phyloP scores from a whole-genome alignment of 305 asterid genomes.

The Withania somnifera region DNA sequence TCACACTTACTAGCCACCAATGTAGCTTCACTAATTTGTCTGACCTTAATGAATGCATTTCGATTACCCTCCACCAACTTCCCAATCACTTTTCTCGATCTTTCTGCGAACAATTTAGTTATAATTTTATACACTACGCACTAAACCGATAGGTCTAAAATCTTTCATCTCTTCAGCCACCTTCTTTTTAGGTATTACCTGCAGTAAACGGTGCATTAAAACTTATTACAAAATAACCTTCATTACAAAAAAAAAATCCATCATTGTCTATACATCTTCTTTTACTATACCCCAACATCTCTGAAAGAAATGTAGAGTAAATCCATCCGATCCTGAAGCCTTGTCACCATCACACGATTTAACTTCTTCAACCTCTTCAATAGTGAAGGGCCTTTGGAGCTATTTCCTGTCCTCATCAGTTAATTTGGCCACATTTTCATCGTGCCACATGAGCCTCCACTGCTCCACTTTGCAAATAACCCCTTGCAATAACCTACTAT shows the following conservation, averaged over 20 bases:
- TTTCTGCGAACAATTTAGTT: neutral
- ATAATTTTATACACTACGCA: neutral
- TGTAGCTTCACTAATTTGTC: neutral
- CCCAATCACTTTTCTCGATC: neutral
- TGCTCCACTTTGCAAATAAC: neutral
- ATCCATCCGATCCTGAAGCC: neutral
- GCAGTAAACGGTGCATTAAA: neutral
- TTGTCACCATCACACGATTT: neutral
- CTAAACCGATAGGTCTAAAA: neutral
- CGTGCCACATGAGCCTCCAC: neutral
- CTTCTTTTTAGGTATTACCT: neutral
- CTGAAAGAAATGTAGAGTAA: neutral
- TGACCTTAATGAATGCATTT: neutral
- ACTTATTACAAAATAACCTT: neutral
- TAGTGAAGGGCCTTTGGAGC: neutral
- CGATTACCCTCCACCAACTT: neutral
- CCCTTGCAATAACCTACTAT: neutral
- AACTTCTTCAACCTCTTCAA: neutral
- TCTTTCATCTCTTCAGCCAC: neutral
- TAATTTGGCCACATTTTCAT: neutral
- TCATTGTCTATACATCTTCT: neutral
- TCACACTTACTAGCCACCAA: neutral
- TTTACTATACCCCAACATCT: neutral
- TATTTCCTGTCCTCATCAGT: neutral
- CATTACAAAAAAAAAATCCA: neutral